Base-by-base conservation (phyloP, 495 filamentous ascomycete genomes). In the Aspergillus carlsbadensis region DNA sequence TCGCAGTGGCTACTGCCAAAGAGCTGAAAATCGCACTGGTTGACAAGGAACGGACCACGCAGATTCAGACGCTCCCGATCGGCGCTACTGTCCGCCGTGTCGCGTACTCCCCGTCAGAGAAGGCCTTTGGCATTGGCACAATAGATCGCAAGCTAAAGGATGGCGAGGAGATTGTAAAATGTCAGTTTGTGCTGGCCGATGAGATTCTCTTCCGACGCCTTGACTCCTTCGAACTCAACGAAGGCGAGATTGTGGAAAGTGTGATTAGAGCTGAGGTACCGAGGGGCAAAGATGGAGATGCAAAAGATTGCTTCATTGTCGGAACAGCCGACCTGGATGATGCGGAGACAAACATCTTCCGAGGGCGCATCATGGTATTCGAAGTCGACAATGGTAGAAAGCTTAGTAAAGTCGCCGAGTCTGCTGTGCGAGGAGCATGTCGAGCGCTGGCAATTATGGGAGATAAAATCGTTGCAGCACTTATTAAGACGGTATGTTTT, bases 11-110 rank as follows among this genome's bases (percentile, higher is more conserved):
- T 6, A 93, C 91, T 0, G 72, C 85, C 24, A 70, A 75, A 8
- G 86, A 94, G 40, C 70, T 99, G 18, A 91, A 88, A 59, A 89
- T 99, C 15, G 86, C 88, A 0, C 64, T 85, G 6, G 85, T 98
- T 45, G 94, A 99, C 62, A 86, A 83, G 41, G 86, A 93, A 62
- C 82, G 92, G 22, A 88, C 85, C 15, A 96, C 92, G 3, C 92
- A 98, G 61, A 87, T 96, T 8, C 86, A 87, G 59, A 86, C 89
- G 1, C 73, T 96, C 3, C 80, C 74, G 2, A 85, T 96, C 57
- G 79, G 84, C 20, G 88, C 97, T 65, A 94, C 91, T 26, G 87
- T 96, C 5, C 84, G 94, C 42, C 79, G 94, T 36, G 84, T 99
- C 45, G 87, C 91, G 0, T 96, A 98, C 70, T 95, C 90, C 7